These are phyloP conservation scores for Alternaria alternata DNA, from an alignment of 2,329 filamentous ascomycete species.

Conservation along the genomic window DNA sequence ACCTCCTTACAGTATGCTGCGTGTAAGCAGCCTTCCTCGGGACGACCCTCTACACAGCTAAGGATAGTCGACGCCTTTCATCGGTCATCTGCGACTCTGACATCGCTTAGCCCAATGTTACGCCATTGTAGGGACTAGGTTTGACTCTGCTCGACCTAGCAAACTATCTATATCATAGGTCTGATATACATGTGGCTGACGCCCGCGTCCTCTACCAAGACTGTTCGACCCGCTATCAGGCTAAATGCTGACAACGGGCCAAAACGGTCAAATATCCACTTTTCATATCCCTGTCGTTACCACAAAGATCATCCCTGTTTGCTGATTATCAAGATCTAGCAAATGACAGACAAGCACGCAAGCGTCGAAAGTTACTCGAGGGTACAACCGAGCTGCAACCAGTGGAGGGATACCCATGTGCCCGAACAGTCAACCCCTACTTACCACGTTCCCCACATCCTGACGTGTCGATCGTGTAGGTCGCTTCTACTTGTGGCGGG, in stretches of 20 bases:
- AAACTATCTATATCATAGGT: constrained; percentile 29
- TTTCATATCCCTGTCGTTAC: constrained; percentile 26
- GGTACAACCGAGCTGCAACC: constrained; percentile 33
- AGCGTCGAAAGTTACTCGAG: constrained; percentile 31
- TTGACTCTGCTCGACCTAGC: constrained; percentile 21
- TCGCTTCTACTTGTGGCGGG: constrained; percentile 31
- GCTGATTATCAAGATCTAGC: constrained; percentile 25
- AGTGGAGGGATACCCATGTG: constrained; percentile 30
- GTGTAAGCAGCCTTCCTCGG: constrained; percentile 40
- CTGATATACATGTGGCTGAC: constrained; percentile 37
- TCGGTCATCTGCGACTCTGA: constrained; percentile 15
- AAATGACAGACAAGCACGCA: constrained; percentile 29
- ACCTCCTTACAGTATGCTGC: constrained; percentile 13
- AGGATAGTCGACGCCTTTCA: constrained; percentile 16
- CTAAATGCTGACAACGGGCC: constrained; percentile 31
- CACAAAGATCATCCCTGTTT: constrained; percentile 23
- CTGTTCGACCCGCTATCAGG: constrained; percentile 31
- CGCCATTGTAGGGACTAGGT: constrained; percentile 23
- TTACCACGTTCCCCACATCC: constrained; percentile 43
- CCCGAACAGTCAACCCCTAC: constrained; percentile 23
- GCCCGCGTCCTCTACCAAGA: constrained; percentile 26
- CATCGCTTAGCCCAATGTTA: constrained; percentile 23
- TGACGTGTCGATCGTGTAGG: constrained; percentile 38
- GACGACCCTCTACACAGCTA: constrained; percentile 35
- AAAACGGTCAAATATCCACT: constrained; percentile 32